A percentile compares a stretch with the other conserved stretches of the same genome.
These are phyloP conservation scores for Calonectria crousiana DNA, from an alignment of 2,329 filamentous ascomycete species.

Conservation along the genomic window DNA sequence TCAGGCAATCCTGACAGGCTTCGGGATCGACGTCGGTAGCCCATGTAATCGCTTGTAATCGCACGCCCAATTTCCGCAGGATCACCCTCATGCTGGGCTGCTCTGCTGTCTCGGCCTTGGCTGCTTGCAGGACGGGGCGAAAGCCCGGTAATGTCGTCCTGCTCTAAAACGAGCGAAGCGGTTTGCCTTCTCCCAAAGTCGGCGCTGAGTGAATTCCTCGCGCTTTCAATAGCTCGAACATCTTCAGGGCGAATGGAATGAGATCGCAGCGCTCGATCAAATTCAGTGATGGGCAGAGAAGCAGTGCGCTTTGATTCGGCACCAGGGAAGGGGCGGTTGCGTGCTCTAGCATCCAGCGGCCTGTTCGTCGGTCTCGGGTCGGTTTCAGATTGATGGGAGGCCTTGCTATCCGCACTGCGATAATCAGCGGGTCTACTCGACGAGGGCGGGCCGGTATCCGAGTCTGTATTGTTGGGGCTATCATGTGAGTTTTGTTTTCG, in stretches of 20 bases:
- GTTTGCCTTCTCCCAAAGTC: slow-evolving; percentile 54
- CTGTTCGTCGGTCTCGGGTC: slow-evolving; percentile 29
- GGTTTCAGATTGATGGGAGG: slow-evolving; percentile 27
- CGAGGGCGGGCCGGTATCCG: slow-evolving; percentile 37
- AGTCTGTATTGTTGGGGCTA: slow-evolving; percentile 39
- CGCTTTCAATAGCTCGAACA: slow-evolving; percentile 64
- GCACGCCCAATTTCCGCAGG: slow-evolving; percentile 71
- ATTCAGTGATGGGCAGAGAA: slow-evolving; percentile 71
- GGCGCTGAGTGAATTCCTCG: slow-evolving; percentile 64
- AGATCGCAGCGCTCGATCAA: slow-evolving; percentile 70
- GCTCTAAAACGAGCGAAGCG: slow-evolving; percentile 45
- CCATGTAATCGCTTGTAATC: slow-evolving; percentile 67
- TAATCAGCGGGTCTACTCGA: slow-evolving; percentile 41
- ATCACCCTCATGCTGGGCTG: slow-evolving; percentile 55
- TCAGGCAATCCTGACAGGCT: slow-evolving; percentile 69
- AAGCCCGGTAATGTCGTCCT: slow-evolving; percentile 63
- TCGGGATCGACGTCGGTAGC: slow-evolving; percentile 66
- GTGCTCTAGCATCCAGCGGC: slow-evolving; percentile 51
- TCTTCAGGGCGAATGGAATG: slow-evolving; percentile 71
- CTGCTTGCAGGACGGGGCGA: slow-evolving; percentile 73
- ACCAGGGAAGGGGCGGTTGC: slow-evolving; percentile 51
- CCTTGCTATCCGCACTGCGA: slow-evolving; percentile 34
- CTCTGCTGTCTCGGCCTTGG: slow-evolving; percentile 62
- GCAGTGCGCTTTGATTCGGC: slow-evolving; percentile 65
- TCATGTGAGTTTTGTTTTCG: slow-evolving; percentile 55